A percentile compares a stretch with the other conserved stretches of the same genome.
Evolutionary conservation across 116 monocot species (phyloP).

Genomic region (Papilionanthe hybrid): DNA sequence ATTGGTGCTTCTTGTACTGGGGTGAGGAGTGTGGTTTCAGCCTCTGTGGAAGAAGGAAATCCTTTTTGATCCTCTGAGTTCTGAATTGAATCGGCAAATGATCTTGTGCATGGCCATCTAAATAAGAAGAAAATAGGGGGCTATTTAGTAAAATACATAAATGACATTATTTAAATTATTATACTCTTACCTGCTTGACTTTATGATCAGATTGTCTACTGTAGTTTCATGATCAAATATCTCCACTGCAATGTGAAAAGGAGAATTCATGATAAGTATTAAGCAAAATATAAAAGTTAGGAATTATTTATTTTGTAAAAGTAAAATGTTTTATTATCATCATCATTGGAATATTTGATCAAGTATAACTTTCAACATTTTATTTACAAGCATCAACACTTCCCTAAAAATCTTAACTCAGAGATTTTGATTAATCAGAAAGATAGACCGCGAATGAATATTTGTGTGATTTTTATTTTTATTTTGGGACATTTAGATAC

Average conservation of each 20-base stretch:
- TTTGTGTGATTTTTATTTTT: too few species aligned
- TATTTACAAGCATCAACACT: too few species aligned
- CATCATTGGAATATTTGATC: not conserved
- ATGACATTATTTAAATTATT: not conserved
- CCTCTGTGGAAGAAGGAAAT: constrained; percentile 6
- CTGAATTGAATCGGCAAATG: constrained; percentile 25
- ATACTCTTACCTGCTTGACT: constrained; percentile 32
- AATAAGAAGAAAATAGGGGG: not conserved
- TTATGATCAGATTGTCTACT: constrained; percentile 28
- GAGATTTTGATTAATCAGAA: too few species aligned
- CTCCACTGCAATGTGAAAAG: constrained; percentile 13
- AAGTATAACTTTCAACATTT: not conserved
- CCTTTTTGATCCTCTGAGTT: constrained; percentile 12
- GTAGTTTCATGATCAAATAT: constrained; percentile 33
- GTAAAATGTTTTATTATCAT: not conserved
- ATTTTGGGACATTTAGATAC: too few species aligned
- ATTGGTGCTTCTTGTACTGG: not conserved
- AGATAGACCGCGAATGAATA: too few species aligned
- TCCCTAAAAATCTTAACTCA: too few species aligned
- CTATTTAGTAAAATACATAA: not conserved
- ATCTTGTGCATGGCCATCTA: constrained; percentile 23
- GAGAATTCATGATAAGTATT: not conserved
- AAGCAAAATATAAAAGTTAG: not conserved
- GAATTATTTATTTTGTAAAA: not conserved
- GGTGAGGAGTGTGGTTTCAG: not conserved